Base-by-base conservation (phyloP, 2,329 filamentous ascomycete species). In the Plenodomus tracheiphilus region DNA sequence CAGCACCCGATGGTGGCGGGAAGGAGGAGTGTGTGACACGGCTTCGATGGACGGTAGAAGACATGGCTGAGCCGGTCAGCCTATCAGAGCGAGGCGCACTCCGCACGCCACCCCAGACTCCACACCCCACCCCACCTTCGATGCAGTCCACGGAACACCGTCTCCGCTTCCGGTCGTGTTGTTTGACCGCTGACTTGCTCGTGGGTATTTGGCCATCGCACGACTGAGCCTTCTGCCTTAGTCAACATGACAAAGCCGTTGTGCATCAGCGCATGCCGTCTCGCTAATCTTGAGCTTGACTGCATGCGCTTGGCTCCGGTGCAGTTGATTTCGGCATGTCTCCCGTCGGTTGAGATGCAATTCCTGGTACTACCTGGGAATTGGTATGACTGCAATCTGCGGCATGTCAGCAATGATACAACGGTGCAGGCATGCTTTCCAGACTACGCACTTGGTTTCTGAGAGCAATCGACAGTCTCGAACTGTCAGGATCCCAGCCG, bases 401-500 rank as follows among this genome's bases (percentile, higher is more conserved):
- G 41, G 38, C 9, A 28, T 1, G 34, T 62, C 39, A 57, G 53
- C 40, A 20, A 41, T 21, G 19, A 42, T 39, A 25, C 38, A 21
- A 30, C 6, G 7, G 19, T 37, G 36, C 10, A 25, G 21, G 36
- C 6, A 25, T 20, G 22, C 10, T 19, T 30, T 13, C 9, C 28
- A 28, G 28, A 19, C 3, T 37, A 37, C 62, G 38, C 53, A 72
- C 71, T 65, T 73, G 70, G 44, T 73, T 72, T 38, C 68, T 69
- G 19, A 73, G 59, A 7, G 67, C 66, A 39, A 72, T 64, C 0
- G 71, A 72, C 22, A 74, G 41, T 41, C 66, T 65, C 43, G 70
- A 70, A 32, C 68, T 66, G 47, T 74, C 69, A 28, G 69, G 62
- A 35, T 74, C 68, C 71, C 71, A 74, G 18, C 66, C 65, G n/a